Evolutionary conservation across 208 protist species (phyloP), one percentile per base, ranked within the genome.

Genomic region (Wallacemonas collosoma): DNA sequence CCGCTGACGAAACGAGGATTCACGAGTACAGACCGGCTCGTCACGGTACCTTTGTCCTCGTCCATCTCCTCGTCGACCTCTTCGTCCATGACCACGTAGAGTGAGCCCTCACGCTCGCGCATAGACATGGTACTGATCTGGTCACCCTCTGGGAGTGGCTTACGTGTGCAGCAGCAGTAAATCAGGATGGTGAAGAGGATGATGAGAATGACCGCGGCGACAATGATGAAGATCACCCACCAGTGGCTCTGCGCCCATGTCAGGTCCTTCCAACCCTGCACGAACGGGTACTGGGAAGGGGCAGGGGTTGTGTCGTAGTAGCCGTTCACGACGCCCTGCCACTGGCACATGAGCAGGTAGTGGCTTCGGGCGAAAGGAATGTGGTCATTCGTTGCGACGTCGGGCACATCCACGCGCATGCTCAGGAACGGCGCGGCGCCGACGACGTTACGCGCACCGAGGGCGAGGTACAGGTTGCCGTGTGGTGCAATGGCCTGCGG

Each of bases 161-260:
- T 56, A n/a, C 51, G 51, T n/a, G 51, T 56, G 51, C 51, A 56
- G 51, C 51, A 56, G 51, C 51, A 56, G 14, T 56, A 56, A n/a
- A 2, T 56, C 15, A 56, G 51, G n/a, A 56, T 56, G 51, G n/a
- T n/a, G 51, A 56, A 56, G 51, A 56, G 51, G 14, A 56, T 26
- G n/a, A 56, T 56, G 51, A 56, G 51, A 26, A 56, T 56, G 9
- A 56, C 51, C 8, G n/a, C 51, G n/a, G 51, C 51, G 51, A 56
- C 51, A n/a, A 56, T 56, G 15, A 68, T 11, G 51, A 80, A 88
- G 58, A 86, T 53, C 2, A 85, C 66, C 68, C 75, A 89, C 83
- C 83, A 89, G 71, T 86, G 48, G 67, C 60, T 65, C 63, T 89
- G 80, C 26, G 79, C 75, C 81, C 83, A 89, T 14, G 83, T 86